Evolutionary conservation across 257 asterid genomes (phyloP).

Genomic region (Nicotiana tabacum): DNA sequence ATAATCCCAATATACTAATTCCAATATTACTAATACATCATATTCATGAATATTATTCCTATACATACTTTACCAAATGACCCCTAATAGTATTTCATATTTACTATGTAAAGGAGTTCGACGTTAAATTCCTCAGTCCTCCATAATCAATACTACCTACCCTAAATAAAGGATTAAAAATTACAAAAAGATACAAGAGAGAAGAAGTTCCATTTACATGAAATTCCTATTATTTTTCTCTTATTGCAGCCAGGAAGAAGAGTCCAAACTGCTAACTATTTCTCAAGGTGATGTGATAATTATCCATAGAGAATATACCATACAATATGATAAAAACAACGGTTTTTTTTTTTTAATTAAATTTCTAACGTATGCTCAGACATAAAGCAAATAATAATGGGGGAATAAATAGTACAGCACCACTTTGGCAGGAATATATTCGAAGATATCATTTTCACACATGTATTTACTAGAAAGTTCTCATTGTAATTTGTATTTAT

Average conservation of each 20-base stretch:
- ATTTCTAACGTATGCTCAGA: not conserved
- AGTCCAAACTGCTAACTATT: not conserved
- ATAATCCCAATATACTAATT: too few relatives aligned
- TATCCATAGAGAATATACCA: not conserved
- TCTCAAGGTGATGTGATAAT: not conserved
- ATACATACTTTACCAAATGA: too few relatives aligned
- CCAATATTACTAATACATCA: too few relatives aligned
- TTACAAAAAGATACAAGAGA: not conserved
- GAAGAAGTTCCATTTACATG: not conserved
- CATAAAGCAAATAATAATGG: not conserved
- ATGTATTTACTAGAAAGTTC: not conserved
- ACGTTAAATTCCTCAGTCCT: too few relatives aligned
- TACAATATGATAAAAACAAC: not conserved
- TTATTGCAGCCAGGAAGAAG: not conserved
- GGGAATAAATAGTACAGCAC: not conserved
- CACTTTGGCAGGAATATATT: not conserved
- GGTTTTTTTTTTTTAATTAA: not conserved
- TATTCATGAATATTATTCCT: too few relatives aligned
- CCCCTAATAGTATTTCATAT: not conserved
- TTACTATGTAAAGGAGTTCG: not conserved
- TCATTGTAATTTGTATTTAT: not conserved
- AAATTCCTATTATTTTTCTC: not conserved
- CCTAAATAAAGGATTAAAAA: not conserved
- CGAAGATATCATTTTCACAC: not conserved
- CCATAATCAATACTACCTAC: too few relatives aligned